Conservation (phyloP, 257 asterid genomes). For the Solanum gracilifrons region DNA sequence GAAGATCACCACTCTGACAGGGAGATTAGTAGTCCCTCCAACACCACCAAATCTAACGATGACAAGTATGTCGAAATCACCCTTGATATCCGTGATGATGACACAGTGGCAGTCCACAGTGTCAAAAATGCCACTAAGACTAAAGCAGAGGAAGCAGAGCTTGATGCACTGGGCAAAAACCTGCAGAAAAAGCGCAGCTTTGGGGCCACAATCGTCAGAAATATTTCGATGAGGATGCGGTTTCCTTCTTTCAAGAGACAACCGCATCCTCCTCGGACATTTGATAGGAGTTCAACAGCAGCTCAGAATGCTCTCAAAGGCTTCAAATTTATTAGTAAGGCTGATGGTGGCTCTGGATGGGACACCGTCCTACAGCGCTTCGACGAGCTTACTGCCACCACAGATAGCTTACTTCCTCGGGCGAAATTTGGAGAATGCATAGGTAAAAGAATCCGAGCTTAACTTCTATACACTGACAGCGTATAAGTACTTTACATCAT, state of each 20-base stretch:
- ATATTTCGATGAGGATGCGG: background rate
- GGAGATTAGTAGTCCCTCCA: background rate
- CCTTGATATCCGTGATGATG: constrained; percentile 11
- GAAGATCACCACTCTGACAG: background rate
- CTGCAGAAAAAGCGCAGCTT: background rate
- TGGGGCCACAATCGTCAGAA: background rate
- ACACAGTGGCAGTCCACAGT: constrained; percentile 5
- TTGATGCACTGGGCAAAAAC: background rate
- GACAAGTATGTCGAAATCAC: constrained; percentile 13
- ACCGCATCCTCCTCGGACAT: background rate
- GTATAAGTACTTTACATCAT: background rate
- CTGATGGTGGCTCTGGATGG: constrained; percentile 20
- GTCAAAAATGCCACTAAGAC: background rate
- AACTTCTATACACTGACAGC: fast-evolving
- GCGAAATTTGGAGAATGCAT: constrained; percentile 17
- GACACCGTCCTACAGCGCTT: constrained; percentile 11
- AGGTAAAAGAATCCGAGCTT: background rate
- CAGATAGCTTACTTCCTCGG: constrained; percentile 12
- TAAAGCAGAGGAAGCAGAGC: constrained; percentile 7
- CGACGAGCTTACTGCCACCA: constrained; percentile 7
- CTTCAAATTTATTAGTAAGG: constrained; percentile 22
- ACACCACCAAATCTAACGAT: background rate
- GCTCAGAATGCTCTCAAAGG: constrained; percentile 25
- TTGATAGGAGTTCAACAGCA: constrained; percentile 14
- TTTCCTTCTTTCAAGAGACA: background rate